A percentile compares a stretch with the other conserved stretches of the same genome.
Conservation (phyloP, 129 eudicot species). For the Artemisia annua region DNA sequence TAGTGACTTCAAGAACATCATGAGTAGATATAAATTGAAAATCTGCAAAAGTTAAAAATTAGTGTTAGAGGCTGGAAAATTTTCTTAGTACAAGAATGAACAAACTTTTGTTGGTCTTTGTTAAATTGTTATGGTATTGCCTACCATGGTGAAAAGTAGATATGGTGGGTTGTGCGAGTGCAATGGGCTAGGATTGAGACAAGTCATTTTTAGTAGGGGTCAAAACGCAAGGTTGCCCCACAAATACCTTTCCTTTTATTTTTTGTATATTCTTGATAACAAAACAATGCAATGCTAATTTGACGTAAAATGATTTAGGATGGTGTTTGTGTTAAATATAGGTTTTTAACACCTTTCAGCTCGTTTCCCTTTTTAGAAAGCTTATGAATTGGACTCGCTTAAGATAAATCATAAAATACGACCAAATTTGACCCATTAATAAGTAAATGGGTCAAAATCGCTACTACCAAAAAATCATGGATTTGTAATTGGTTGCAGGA, state of each 20-base stretch:
- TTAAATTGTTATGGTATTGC: too few relatives aligned
- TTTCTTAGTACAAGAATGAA: too few relatives aligned
- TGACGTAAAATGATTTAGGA: not conserved
- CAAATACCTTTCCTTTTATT: too few relatives aligned
- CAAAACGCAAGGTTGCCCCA: too few relatives aligned
- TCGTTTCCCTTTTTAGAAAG: not conserved
- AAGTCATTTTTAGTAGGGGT: too few relatives aligned
- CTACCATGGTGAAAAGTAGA: too few relatives aligned
- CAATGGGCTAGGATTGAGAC: too few relatives aligned
- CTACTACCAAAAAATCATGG: not conserved
- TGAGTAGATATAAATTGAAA: slow-evolving; percentile 40
- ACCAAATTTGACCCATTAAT: not conserved
- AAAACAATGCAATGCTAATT: too few relatives aligned
- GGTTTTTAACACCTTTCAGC: not conserved
- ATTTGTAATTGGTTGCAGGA: not conserved
- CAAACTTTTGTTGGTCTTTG: too few relatives aligned
- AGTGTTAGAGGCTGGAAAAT: not conserved
- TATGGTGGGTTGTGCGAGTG: too few relatives aligned
- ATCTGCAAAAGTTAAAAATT: slow-evolving; percentile 12
- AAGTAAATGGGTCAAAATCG: not conserved
- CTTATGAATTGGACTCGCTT: not conserved
- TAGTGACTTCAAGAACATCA: slow-evolving; percentile 56
- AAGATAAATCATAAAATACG: not conserved
- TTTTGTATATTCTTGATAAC: too few relatives aligned
- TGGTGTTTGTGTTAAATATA: not conserved